Base-by-base conservation (phyloP, 208 protist species). In the Trypanosoma conorhini region DNA sequence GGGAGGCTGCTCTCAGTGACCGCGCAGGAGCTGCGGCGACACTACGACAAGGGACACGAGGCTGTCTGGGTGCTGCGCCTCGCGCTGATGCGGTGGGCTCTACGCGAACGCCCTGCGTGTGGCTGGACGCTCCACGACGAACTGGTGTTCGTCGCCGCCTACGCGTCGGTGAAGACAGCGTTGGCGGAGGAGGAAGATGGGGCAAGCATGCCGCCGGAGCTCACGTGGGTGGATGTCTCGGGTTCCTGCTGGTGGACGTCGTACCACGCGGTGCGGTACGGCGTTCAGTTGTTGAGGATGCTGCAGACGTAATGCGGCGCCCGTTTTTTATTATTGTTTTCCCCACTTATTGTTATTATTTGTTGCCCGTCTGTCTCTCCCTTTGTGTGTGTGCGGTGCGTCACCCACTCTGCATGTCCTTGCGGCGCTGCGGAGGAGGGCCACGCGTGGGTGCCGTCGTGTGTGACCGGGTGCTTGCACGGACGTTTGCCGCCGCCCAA, bases 41-140 rank as follows among this genome's bases (percentile, higher is more conserved):
- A 92, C 40, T 82, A 51, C n/a, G 86, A 95, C 15, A 86, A 87
- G 24, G 89, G 89, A 7, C 87, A 95, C 33, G 89, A 92, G 62
- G 69, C 72, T 19, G 79, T 91, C 55, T 95, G 87, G 84, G 56
- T 80, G 13, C 63, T 95, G 24, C 82, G 89, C 1, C 73, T 92
- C 1, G 87, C 74, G 9, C 67, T 95, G 21, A 70, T 93, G 13
- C 63, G 60, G 3, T 91, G 74, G 69, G 89, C 79, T 55, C 24
- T 83, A 7, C 7, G 58, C n/a, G 50, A n/a, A 12, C 30, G 22
- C 3, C 61, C 61, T 10, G 28, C 28, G 44, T 66, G 64, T 51
- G 70, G 76, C 0, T 95, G 89, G 87, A 86, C 59, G 1, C 68
- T 89, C 3, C 48, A 74, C 13, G 85, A 93, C 69, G 89, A 95